phyloP scores from a whole-genome alignment of 116 monocot genomes.

The Papilionanthe hybrid region DNA sequence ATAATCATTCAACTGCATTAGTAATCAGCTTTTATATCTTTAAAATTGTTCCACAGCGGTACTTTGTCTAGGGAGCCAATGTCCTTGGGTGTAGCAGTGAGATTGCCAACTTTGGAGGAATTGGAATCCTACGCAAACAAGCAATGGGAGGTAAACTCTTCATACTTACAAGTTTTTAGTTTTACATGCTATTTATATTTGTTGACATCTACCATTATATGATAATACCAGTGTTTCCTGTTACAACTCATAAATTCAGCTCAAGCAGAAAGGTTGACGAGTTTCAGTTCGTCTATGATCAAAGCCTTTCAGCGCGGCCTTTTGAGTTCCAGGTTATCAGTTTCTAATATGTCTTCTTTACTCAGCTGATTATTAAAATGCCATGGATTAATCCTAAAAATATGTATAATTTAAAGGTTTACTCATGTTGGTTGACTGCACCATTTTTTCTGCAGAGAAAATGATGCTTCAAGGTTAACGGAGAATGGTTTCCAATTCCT shows the following conservation, averaged over 20 bases:
- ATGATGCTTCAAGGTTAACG: constrained; percentile 79
- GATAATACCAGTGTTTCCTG: constrained; percentile 64
- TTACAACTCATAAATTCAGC: constrained; percentile 91
- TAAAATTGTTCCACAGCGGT: constrained; percentile 45
- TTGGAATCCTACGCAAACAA: constrained; percentile 72
- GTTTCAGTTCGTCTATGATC: constrained; percentile 88
- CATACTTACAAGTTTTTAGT: constrained; percentile 4
- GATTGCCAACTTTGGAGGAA: constrained; percentile 72
- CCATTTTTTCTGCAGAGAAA: constrained; percentile 52
- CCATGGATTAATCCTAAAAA: background rate
- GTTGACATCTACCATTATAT: constrained; percentile 6
- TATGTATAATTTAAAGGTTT: background rate
- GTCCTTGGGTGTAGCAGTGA: constrained; percentile 54
- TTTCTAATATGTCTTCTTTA: background rate
- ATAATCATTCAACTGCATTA: background rate
- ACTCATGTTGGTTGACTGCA: background rate
- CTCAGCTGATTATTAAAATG: background rate
- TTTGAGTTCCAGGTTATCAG: constrained; percentile 76
- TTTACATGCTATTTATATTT: constrained; percentile 1
- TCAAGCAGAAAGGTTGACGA: constrained; percentile 65
- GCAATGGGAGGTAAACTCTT: constrained; percentile 82
- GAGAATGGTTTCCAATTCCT: constrained; percentile 98
- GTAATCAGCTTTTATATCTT: constrained; percentile 1
- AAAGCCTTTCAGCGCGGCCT: constrained; percentile 91
- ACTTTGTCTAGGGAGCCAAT: constrained; percentile 79